Percentiles rank a stretch among this genome's conserved stretches.
phyloP scores from a whole-genome alignment of 2,329 filamentous ascomycete species.

The Aspergillus fructus region DNA sequence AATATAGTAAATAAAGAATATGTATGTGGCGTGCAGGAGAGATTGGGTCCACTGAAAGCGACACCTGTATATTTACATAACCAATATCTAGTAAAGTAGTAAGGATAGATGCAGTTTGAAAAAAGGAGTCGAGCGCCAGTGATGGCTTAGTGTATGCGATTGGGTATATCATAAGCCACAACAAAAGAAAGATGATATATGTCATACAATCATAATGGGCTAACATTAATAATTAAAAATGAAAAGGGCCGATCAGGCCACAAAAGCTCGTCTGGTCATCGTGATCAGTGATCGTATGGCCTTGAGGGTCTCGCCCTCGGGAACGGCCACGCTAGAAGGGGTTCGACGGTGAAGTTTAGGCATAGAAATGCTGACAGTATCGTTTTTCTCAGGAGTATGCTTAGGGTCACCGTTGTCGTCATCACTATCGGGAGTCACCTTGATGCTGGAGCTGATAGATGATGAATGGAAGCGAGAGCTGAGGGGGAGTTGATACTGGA shows the following conservation, averaged over 20 bases:
- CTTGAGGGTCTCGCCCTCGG: slow-evolving; percentile 11
- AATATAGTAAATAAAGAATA: slow-evolving; percentile 3
- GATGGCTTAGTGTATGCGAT: slow-evolving; percentile 5
- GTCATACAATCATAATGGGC: slow-evolving; percentile 12
- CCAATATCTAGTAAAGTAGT: slow-evolving; percentile 5
- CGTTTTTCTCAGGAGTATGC: slow-evolving; percentile 24
- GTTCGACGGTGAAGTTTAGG: slow-evolving; percentile 6
- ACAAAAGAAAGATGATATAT: slow-evolving; percentile 2
- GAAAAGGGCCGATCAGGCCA: slow-evolving; percentile 22
- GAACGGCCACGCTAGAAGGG: slow-evolving; percentile 8
- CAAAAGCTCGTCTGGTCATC: slow-evolving; percentile 27
- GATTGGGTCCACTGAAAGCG: neutral
- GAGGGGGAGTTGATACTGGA: slow-evolving; percentile 74
- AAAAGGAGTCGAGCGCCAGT: slow-evolving; percentile 20
- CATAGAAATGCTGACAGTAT: slow-evolving; percentile 26
- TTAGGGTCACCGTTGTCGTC: slow-evolving; percentile 21
- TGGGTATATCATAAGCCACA: slow-evolving; percentile 15
- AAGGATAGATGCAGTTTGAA: neutral
- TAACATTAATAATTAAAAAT: slow-evolving; percentile 1
- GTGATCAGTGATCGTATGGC: slow-evolving; percentile 11
- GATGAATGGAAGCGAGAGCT: slow-evolving; percentile 56
- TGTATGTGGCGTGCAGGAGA: neutral
- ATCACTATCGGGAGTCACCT: slow-evolving; percentile 39
- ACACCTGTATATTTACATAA: slow-evolving; percentile 11
- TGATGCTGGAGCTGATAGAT: slow-evolving; percentile 43